These are phyloP conservation scores for Penicillium steckii DNA, from an alignment of 495 filamentous ascomycete species.

Conservation along the genomic window DNA sequence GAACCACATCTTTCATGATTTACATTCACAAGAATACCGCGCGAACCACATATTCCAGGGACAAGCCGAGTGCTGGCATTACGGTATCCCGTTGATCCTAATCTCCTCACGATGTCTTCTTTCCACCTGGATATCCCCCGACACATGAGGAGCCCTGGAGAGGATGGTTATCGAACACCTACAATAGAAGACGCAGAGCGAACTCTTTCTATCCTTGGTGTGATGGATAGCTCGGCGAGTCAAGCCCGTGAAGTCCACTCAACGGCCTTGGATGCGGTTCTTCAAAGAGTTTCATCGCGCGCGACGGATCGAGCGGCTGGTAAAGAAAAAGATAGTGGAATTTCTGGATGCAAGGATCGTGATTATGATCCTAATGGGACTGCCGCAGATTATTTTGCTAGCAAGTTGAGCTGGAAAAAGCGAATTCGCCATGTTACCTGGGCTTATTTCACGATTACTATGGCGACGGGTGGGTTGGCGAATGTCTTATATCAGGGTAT, in stretches of 20 bases:
- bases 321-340: constrained; percentile 7
- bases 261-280: constrained; percentile 28
- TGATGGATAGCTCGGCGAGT: constrained; percentile 7
- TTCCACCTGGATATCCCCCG: constrained; percentile 28
- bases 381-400: constrained; percentile 13
- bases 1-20: too few relatives aligned
- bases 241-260: constrained; percentile 31
- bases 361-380: constrained; percentile 13
- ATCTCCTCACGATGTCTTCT: constrained; percentile 17
- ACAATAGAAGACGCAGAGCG: constrained; percentile 48
- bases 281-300: constrained; percentile 24
- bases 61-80: neutral
- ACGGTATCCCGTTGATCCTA: neutral
- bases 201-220: constrained; percentile 17
- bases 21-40: too few relatives aligned
- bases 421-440: constrained; percentile 56
- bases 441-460: constrained; percentile 73
- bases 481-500: constrained; percentile 72
- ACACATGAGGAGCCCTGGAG: constrained; percentile 42
- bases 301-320: constrained; percentile 6
- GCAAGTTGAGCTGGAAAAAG: constrained; percentile 42
- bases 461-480: constrained; percentile 83
- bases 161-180: constrained; percentile 50
- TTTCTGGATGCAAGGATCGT: constrained; percentile 2
- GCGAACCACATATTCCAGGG: neutral